Percentiles rank a stretch among this genome's conserved stretches.
phyloP scores from a whole-genome alignment of 2,329 filamentous ascomycete genomes.

The Clarireedia homoeocarpa region DNA sequence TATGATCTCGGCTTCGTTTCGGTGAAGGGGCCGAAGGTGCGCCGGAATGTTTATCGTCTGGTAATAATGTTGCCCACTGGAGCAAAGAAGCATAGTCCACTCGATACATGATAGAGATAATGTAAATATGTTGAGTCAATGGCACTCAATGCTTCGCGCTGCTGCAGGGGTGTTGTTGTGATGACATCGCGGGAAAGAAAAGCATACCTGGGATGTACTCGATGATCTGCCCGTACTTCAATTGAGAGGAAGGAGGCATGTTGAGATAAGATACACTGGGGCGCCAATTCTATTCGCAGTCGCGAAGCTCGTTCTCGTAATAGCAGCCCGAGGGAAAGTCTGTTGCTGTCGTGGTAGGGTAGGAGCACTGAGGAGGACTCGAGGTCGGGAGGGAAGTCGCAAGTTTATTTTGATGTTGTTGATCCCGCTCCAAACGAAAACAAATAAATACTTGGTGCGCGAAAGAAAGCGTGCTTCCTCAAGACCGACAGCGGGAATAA shows the following conservation, averaged over 20 bases:
- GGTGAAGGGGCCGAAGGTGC: neutral
- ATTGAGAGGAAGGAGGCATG: slow-evolving; percentile 39
- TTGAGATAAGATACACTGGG: slow-evolving; percentile 10
- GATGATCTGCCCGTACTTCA: slow-evolving; percentile 73
- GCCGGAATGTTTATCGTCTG: slow-evolving; percentile 8
- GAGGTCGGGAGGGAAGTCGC: neutral
- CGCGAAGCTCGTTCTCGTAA: neutral
- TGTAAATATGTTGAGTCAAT: slow-evolving; percentile 18
- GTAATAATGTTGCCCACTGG: slow-evolving; percentile 20
- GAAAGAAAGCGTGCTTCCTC: neutral
- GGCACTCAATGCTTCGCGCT: slow-evolving; percentile 13
- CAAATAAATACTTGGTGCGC: neutral
- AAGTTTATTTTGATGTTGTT: neutral
- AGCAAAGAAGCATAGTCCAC: slow-evolving; percentile 19
- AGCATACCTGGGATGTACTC: slow-evolving; percentile 87
- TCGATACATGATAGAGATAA: slow-evolving; percentile 13
- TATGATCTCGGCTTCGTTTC: neutral
- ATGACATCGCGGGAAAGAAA: neutral
- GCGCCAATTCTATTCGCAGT: neutral
- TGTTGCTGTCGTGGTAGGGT: neutral
- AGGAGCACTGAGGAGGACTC: neutral
- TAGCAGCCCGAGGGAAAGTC: neutral
- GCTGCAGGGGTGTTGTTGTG: slow-evolving; percentile 5
- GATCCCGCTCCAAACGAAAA: neutral
- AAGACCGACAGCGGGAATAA: neutral